Conservation (phyloP, 1,139 yeast species). For the Zygotorulaspora mrakii region DNA sequence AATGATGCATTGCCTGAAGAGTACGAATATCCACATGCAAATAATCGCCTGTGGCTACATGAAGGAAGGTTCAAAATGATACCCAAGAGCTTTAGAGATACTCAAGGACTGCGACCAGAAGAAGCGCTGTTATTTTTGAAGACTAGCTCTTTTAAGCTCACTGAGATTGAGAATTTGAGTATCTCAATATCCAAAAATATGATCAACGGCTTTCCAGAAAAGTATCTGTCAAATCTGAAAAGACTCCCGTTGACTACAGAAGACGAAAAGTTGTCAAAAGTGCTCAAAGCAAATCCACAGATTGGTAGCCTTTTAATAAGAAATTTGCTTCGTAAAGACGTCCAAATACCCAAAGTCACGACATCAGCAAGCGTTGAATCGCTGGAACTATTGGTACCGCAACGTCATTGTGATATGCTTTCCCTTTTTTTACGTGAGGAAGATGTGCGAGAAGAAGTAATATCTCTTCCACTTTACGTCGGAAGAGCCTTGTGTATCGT, state of each 20-base stretch:
- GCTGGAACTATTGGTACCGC: conserved; percentile 14
- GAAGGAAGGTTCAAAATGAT: conserved; percentile 31
- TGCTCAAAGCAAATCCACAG: conserved; percentile 20
- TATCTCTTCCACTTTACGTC: conserved; percentile 10
- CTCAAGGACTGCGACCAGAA: conserved; percentile 34
- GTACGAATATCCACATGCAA: conserved; percentile 31
- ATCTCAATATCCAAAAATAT: conserved; percentile 17
- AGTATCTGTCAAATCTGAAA: conserved; percentile 15
- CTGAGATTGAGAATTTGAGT: conserved; percentile 22
- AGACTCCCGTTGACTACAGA: conserved; percentile 18
- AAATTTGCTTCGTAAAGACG: conserved; percentile 7
- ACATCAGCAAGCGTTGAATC: background rate
- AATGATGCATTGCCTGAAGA: conserved; percentile 41
- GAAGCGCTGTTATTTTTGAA: conserved; percentile 40
- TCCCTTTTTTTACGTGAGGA: conserved; percentile 16
- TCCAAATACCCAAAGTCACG: conserved; percentile 1
- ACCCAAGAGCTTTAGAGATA: conserved; percentile 31
- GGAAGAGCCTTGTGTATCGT: conserved; percentile 17
- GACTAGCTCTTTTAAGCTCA: conserved; percentile 35
- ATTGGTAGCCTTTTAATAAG: conserved; percentile 23
- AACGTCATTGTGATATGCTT: conserved; percentile 18
- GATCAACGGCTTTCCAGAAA: conserved; percentile 19
- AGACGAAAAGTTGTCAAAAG: conserved; percentile 7
- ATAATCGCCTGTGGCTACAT: conserved; percentile 34
- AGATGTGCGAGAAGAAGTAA: conserved; percentile 8